A percentile compares a stretch with the other conserved stretches of the same genome.
Conservation (phyloP, 1,284 basidiomycete species). For the Wallemia ichthyophaga region DNA sequence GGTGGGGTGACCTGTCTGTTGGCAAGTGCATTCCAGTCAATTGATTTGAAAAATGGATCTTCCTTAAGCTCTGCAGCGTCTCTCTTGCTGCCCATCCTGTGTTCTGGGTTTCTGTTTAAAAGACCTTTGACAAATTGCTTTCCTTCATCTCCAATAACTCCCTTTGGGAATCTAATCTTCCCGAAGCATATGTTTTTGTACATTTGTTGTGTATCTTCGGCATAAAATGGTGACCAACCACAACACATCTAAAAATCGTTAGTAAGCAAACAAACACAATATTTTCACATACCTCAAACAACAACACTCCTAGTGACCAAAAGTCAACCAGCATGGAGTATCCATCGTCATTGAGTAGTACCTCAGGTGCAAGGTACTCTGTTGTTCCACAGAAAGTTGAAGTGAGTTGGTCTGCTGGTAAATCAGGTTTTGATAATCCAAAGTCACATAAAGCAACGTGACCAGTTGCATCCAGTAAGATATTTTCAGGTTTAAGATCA, state of each 20-base stretch:
- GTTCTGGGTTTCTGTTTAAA: conserved; percentile 87
- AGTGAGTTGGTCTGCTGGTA: conserved; percentile 74
- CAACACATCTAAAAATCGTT: conserved; percentile 47
- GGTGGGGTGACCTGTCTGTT: conserved; percentile 80
- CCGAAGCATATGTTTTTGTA: conserved; percentile 42
- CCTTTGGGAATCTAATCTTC: conserved; percentile 93
- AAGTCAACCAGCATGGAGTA: conserved; percentile 98
- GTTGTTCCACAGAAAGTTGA: conserved; percentile 91
- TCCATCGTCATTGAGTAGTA: conserved; percentile 91
- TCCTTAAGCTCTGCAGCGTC: conserved; percentile 87
- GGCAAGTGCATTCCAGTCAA: conserved; percentile 66
- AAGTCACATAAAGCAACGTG: conserved; percentile 93
- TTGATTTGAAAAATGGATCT: conserved; percentile 73
- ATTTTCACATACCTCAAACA: conserved; percentile 31
- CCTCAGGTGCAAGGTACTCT: conserved; percentile 81
- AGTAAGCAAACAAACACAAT: neutral
- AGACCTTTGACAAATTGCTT: conserved; percentile 99
- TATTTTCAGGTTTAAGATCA: conserved; percentile 91
- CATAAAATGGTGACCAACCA: conserved; percentile 98
- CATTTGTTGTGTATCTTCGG: conserved; percentile 98
- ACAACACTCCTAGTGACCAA: conserved; percentile 73
- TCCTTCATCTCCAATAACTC: conserved; percentile 86
- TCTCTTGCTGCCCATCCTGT: conserved; percentile 65
- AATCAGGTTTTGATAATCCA: conserved; percentile 82
- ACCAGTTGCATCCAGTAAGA: conserved; percentile 80